phyloP scores from a whole-genome alignment of 2,329 filamentous ascomycete species.

The Aspergillus udagawae region DNA sequence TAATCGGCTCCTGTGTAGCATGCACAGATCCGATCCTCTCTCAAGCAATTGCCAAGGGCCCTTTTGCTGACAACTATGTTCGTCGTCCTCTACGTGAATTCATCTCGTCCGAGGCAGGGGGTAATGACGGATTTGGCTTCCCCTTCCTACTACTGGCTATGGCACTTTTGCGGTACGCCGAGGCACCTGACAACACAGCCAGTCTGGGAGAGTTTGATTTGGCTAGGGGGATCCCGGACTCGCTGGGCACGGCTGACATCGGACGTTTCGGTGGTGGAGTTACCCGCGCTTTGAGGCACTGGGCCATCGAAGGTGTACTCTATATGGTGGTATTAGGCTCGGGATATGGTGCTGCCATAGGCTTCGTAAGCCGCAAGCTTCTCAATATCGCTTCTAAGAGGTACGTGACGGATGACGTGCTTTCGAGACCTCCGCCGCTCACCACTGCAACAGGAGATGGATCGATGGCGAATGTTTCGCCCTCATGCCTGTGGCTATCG shows the following conservation, averaged over 20 bases:
- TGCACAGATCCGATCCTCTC: constrained; percentile 61
- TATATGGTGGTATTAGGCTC: constrained; percentile 56
- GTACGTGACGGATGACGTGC: constrained; percentile 12
- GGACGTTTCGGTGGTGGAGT: constrained; percentile 52
- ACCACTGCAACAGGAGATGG: constrained; percentile 43
- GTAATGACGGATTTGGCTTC: constrained; percentile 61
- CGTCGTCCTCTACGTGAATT: constrained; percentile 55
- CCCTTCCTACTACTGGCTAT: constrained; percentile 58
- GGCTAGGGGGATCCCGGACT: constrained; percentile 20
- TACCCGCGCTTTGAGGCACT: constrained; percentile 51
- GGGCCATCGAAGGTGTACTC: constrained; percentile 58
- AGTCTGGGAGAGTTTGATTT: constrained; percentile 16
- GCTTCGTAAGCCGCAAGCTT: constrained; percentile 46
- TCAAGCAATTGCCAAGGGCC: constrained; percentile 59
- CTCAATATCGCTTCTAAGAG: constrained; percentile 40
- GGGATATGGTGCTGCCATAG: constrained; percentile 51
- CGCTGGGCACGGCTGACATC: constrained; percentile 37
- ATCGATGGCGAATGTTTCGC: constrained; percentile 55
- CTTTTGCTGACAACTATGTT: constrained; percentile 61
- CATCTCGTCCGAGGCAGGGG: constrained; percentile 59
- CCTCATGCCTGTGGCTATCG: constrained; percentile 50
- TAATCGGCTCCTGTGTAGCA: constrained; percentile 59
- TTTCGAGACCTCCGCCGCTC: not conserved
- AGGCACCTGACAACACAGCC: constrained; percentile 23
- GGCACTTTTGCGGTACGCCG: constrained; percentile 54